Conservation (phyloP, 257 asterid species). For the Leptodermis oblonga region DNA sequence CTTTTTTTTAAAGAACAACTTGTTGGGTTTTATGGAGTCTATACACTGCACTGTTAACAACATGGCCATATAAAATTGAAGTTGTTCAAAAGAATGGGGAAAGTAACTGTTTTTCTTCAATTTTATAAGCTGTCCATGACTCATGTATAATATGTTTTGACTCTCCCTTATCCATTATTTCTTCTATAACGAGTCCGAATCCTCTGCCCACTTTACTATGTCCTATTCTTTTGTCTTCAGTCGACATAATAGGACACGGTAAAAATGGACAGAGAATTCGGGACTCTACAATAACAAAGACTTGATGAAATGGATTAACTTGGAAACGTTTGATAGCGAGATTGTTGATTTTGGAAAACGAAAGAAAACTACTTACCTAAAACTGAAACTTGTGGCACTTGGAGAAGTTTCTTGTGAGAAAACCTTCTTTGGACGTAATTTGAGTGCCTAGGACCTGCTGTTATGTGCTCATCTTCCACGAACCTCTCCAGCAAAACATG, state of each 20-base stretch:
- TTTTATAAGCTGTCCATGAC: background rate
- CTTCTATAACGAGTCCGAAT: too few relatives aligned
- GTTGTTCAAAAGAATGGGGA: background rate
- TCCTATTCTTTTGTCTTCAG: too few relatives aligned
- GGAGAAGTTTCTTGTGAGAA: slow-evolving; percentile 43
- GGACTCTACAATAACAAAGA: too few relatives aligned
- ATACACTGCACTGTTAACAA: background rate
- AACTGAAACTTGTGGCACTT: slow-evolving; percentile 40
- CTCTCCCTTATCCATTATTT: too few relatives aligned
- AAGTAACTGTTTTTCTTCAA: background rate
- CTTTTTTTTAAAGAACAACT: background rate
- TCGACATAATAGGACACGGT: too few relatives aligned
- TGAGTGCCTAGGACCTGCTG: slow-evolving; percentile 23
- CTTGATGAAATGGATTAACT: background rate
- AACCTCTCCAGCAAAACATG: slow-evolving; percentile 47
- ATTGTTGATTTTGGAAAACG: background rate
- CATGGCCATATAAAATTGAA: background rate
- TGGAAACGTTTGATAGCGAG: background rate
- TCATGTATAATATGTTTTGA: background rate
- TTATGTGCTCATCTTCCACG: slow-evolving; percentile 38
- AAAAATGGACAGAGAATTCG: background rate
- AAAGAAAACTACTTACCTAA: background rate
- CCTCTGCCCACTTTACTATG: too few relatives aligned
- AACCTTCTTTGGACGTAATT: slow-evolving; percentile 31
- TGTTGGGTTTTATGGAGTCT: background rate